phyloP scores from a whole-genome alignment of 2,329 filamentous ascomycete genomes.

The Talaromyces sp. region DNA sequence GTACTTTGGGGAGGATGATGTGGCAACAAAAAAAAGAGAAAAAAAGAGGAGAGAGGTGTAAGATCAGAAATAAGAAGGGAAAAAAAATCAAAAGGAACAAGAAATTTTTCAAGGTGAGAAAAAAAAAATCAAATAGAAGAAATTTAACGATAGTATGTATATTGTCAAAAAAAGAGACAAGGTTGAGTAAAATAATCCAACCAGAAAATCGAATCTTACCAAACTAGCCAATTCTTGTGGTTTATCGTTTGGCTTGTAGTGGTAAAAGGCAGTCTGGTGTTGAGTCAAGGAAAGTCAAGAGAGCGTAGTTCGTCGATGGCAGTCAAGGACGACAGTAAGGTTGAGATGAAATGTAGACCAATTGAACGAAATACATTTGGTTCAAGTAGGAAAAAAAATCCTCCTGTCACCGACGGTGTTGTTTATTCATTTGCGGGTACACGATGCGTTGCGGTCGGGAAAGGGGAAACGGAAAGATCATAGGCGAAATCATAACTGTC shows the following conservation, averaged over 20 bases:
- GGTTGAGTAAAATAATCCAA: not conserved
- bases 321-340: not conserved
- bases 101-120: not conserved
- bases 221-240: not conserved
- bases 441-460: constrained; percentile 7
- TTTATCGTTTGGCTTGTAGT: not conserved
- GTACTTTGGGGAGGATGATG: not conserved
- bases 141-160: constrained; percentile 10
- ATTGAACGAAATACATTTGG: not conserved
- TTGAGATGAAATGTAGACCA: not conserved
- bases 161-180: not conserved
- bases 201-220: not conserved
- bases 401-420: constrained; percentile 1
- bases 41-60: not conserved
- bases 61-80: not conserved
- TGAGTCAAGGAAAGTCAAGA: not conserved
- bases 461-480: constrained; percentile 3
- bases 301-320: not conserved
- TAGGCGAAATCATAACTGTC: constrained; percentile 8
- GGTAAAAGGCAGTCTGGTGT: not conserved
- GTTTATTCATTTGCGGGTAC: not conserved
- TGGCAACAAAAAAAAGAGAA: constrained; percentile 1
- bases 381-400: not conserved
- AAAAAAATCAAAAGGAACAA: constrained; percentile 5
- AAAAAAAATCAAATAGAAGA: not conserved